Percentiles rank a stretch among this genome's conserved stretches.
These are phyloP conservation scores for Auriscalpium vulgare DNA, from an alignment of 768 basidiomycete genomes.

Conservation along the genomic window DNA sequence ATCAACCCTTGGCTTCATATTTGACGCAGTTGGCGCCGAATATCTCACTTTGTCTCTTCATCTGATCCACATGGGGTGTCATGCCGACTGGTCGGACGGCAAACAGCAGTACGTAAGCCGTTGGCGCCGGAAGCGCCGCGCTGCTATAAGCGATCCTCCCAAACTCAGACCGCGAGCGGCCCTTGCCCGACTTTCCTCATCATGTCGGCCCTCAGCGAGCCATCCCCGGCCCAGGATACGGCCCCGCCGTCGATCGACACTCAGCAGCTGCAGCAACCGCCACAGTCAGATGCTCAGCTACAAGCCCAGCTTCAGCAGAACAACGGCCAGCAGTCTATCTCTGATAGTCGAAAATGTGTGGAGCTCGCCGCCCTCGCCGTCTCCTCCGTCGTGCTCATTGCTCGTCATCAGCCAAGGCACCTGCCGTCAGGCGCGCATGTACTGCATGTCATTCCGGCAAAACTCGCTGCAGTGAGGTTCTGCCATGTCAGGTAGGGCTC, in stretches of 20 bases:
- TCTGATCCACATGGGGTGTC: background rate
- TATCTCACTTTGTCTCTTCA: too few relatives aligned
- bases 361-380: conserved; percentile 19
- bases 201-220: conserved; percentile 68
- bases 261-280: conserved; percentile 35
- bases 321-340: conserved; percentile 18
- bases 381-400: conserved; percentile 13
- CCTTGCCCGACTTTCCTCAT: conserved; percentile 27
- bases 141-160: conserved; percentile 4
- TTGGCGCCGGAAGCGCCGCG: conserved; percentile 5
- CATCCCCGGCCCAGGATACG: conserved; percentile 62
- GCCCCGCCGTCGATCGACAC: conserved; percentile 52
- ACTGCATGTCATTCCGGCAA: conserved; percentile 78
- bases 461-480: conserved; percentile 73
- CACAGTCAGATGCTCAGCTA: conserved; percentile 23
- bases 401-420: conserved; percentile 55
- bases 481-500: conserved; percentile 65
- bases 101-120: conserved; percentile 12
- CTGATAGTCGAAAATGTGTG: conserved; percentile 49
- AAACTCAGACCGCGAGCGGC: background rate
- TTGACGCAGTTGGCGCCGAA: background rate
- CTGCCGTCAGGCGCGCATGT: conserved; percentile 75
- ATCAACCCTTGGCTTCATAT: background rate
- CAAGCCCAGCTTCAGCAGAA: conserved; percentile 20
- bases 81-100: background rate